Base-by-base conservation (phyloP, 192 early-diverging fungal genomes). In the Chytriomyces hyalinus region DNA sequence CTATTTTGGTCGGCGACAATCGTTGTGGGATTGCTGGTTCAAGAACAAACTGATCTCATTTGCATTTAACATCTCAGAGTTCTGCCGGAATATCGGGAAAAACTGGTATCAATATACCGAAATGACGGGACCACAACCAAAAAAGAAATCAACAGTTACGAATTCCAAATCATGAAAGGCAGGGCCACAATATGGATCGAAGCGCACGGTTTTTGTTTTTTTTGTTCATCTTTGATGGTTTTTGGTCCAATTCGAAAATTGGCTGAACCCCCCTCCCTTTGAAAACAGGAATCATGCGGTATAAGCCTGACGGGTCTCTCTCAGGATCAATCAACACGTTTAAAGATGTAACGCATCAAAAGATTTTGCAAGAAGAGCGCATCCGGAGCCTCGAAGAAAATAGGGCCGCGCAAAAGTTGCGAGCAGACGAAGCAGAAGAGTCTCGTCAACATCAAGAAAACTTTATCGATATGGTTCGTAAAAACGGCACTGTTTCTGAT, bases 401-500 rank as follows among this genome's bases (percentile, higher is more conserved):
- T 2, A 72, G 78, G 65, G 62, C 61, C 20, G 49, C 71, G 36
- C 81, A 82, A 53, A 43, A 76, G 59, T 44, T 49, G n/a, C 6
- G 81, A 22, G 81, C 81, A 20, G 81, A 82, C 47, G 81, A 82
- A 59, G 81, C 81, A 0, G 81, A 82, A 51, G n/a, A 17, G 24
- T 36, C 73, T 13, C 59, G 71, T 60, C 13, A 70, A 49, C 77
- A 82, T 43, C 81, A 82, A 57, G 81, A 82, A 67, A 53, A 75
- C 26, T 82, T 82, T 49, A 82, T 82, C 22, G 80, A 82, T 61
- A 82, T 82, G 81, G 47, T 6, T 57, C 53, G 20, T 57, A 57
- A 57, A n/a, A 57, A n/a, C 20, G 53, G 3, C 53, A 20, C 49
- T 1, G 68, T 20, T n/a, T 13, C 1, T 57, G 2, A 13, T 57